Evolutionary conservation across 345 rosid genomes (phyloP).

Genomic region (Arabidopsis suecica): DNA sequence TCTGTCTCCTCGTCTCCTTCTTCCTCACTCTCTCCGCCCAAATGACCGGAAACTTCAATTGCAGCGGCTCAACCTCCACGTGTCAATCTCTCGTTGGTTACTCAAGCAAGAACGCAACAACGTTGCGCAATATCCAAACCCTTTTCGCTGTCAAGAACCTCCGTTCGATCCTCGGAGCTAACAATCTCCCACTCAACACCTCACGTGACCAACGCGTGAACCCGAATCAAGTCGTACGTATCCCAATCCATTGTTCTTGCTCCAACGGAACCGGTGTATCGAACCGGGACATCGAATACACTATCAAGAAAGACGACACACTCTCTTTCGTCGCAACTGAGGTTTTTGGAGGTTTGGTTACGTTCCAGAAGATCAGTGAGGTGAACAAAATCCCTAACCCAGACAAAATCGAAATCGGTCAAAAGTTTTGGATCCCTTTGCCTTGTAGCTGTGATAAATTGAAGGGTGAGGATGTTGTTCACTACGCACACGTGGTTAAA

Average conservation of each 20-base stretch:
- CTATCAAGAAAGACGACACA: slow-evolving; percentile 48
- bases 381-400: slow-evolving; percentile 45
- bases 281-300: slow-evolving; percentile 50
- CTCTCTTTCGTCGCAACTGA: slow-evolving; percentile 51
- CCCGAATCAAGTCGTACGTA: slow-evolving; percentile 40
- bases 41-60: slow-evolving; percentile 54
- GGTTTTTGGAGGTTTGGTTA: slow-evolving; percentile 46
- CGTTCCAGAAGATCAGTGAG: slow-evolving; percentile 42
- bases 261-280: slow-evolving; percentile 62
- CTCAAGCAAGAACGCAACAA: slow-evolving; percentile 55
- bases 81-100: slow-evolving; percentile 64
- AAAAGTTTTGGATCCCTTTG: slow-evolving; percentile 60
- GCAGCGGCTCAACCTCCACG: slow-evolving; percentile 44
- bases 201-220: slow-evolving; percentile 16
- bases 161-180: slow-evolving; percentile 60
- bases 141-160: slow-evolving; percentile 57
- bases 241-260: slow-evolving; percentile 74
- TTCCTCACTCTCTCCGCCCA: slow-evolving; percentile 41
- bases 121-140: slow-evolving; percentile 49
- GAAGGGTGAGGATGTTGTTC: slow-evolving; percentile 52
- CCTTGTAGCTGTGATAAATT: slow-evolving; percentile 73
- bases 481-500: slow-evolving; percentile 64
- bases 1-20: slow-evolving; percentile 9
- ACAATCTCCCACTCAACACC: slow-evolving; percentile 55
- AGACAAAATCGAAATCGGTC: slow-evolving; percentile 40